Conservation (phyloP, 805 yeast genomes). For the Pichia thaimueangensis region DNA sequence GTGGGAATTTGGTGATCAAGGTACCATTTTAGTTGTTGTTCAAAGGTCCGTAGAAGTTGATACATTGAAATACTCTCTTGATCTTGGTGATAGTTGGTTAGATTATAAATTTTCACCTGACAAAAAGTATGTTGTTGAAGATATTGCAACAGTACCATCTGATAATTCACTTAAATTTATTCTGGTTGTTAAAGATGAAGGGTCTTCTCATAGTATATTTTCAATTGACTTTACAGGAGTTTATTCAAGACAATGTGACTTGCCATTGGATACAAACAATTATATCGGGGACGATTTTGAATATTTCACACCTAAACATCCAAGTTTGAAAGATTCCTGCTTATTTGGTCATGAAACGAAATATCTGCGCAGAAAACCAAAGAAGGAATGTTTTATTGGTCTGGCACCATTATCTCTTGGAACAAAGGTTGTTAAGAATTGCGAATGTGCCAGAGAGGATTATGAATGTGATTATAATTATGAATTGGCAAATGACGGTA, state of each 20-base stretch:
- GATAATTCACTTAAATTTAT: conserved; percentile 82
- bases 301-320: conserved; percentile 56
- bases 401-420: conserved; percentile 56
- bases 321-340: conserved; percentile 45
- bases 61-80: conserved; percentile 56
- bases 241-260: conserved; percentile 48
- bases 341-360: conserved; percentile 64
- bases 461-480: conserved; percentile 93
- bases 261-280: conserved; percentile 31
- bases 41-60: conserved; percentile 53
- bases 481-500: conserved; percentile 63
- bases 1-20: conserved; percentile 98
- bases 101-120: conserved; percentile 57
- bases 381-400: conserved; percentile 64
- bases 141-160: conserved; percentile 83
- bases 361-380: conserved; percentile 52
- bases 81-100: conserved; percentile 76
- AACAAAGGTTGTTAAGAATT: conserved; percentile 51
- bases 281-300: conserved; percentile 46
- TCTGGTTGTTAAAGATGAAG: conserved; percentile 47
- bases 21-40: conserved; percentile 74
- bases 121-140: conserved; percentile 44
- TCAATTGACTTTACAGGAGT: conserved; percentile 54
- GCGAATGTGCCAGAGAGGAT: conserved; percentile 81
- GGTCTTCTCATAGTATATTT: conserved; percentile 28